A percentile compares a stretch with the other conserved stretches of the same genome.
These are phyloP conservation scores for Euptelea pleiosperma DNA, from an alignment of 164 flowering plant genomes.

Conservation along the genomic window DNA sequence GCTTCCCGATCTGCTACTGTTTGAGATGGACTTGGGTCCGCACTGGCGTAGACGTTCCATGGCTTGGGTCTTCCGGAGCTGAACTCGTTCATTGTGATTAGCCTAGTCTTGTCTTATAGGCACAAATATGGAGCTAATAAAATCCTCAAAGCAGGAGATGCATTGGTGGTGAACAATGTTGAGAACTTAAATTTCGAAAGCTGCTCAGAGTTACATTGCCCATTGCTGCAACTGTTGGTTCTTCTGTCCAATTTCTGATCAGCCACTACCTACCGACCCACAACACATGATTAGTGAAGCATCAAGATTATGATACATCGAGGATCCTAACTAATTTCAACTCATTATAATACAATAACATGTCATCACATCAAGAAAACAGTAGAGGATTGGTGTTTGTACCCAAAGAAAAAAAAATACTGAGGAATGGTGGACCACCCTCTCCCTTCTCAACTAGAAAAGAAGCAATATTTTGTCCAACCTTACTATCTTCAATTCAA, in stretches of 20 bases:
- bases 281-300: background rate
- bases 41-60: slow-evolving; percentile 50
- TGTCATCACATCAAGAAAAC: no score
- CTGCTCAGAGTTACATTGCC: background rate
- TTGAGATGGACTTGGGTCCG: slow-evolving; percentile 44
- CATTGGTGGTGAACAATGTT: background rate
- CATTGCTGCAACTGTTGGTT: slow-evolving; percentile 5
- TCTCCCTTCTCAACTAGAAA: no score
- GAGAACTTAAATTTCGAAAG: background rate
- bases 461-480: no score
- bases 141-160: background rate
- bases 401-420: background rate
- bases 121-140: background rate
- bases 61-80: slow-evolving; percentile 48
- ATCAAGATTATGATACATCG: no score
- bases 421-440: no score
- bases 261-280: background rate
- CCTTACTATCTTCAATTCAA: no score
- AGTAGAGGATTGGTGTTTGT: no score
- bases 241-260: no score
- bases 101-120: no score
- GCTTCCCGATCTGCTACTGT: slow-evolving; percentile 34
- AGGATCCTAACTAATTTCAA: no score
- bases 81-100: slow-evolving; percentile 34
- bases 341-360: background rate